Base-by-base conservation (phyloP, 345 rosid genomes). In the Citrus reticulata region DNA sequence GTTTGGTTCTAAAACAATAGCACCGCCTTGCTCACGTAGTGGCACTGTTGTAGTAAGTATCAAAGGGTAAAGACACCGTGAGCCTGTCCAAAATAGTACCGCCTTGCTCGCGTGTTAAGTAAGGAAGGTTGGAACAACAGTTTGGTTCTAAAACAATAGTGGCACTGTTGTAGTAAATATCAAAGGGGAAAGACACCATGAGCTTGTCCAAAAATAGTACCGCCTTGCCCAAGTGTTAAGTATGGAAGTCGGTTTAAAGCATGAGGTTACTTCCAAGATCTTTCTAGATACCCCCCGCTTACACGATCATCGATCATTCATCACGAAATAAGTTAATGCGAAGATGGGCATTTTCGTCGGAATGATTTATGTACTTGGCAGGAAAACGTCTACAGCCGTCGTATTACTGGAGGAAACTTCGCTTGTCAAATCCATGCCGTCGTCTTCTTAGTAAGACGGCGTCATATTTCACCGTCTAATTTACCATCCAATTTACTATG, bases 231-330 rank as follows among this genome's bases (percentile, higher is more conserved):
- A 37, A 7, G 37, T 13, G 3, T 39, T 7, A 39, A 8, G 42
- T 39, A 39, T 8, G 46, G 46, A 9, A 40, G 5, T 32, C 9
- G 35, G 13, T 61, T 9, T 9, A 40, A 17, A 22, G 73, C 22
- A 17, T 1, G 1, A 34, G 74, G 84, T 46, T 34, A 30, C 46
- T 82, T 85, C 88, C 82, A 19, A 19, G 84, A 39, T 80, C 69
- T 58, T 85, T 82, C 88, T 42, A 42, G 16, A 42, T 42, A 42
- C 16, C 51, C 67, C 74, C 76, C 3, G 7, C 17, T 32, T 4
- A 4, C 16, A 24, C 5, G 16, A 30, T 39, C 51, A 42, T 11
- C 51, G 51, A 42, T 62, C 17, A 24, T 2, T 6, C 32, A 57
- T 32, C 22, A 54, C 9, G 10, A 73, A 73, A 20, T 1, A 34